These are phyloP conservation scores for Diaporthe helianthi DNA, from an alignment of 2,329 filamentous ascomycete species.

Conservation along the genomic window DNA sequence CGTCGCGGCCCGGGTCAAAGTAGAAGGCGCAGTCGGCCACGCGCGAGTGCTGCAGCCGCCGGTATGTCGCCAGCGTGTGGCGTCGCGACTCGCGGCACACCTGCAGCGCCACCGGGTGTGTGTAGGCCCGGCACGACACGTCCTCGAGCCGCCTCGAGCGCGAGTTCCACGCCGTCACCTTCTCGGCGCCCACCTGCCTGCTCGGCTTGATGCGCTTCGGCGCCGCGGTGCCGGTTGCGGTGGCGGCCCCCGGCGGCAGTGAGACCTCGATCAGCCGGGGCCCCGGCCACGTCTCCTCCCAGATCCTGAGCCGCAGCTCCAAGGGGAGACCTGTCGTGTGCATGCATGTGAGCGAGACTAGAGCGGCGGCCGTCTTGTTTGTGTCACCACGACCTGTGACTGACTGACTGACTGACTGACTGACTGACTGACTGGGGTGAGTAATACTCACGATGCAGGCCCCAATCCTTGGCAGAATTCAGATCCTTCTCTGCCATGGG, in stretches of 20 bases:
- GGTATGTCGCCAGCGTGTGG: slow-evolving; percentile 32
- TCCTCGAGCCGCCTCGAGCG: slow-evolving; percentile 11
- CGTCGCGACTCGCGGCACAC: slow-evolving; percentile 34
- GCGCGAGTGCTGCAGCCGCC: slow-evolving; percentile 31
- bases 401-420: too few species aligned
- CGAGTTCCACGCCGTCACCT: slow-evolving; percentile 32
- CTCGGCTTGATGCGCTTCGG: slow-evolving; percentile 32
- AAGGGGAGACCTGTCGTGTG: slow-evolving; percentile 26
- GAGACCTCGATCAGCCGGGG: slow-evolving; percentile 31
- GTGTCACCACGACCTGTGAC: neutral
- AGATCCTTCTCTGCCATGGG: slow-evolving; percentile 19
- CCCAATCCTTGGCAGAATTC: neutral
- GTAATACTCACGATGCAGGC: slow-evolving; percentile 25
- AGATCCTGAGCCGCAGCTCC: slow-evolving; percentile 33
- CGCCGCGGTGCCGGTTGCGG: neutral
- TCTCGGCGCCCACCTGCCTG: slow-evolving; percentile 32
- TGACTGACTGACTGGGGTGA: neutral
- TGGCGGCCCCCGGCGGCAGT: slow-evolving; percentile 13
- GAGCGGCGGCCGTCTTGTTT: neutral
- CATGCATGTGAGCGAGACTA: slow-evolving; percentile 17
- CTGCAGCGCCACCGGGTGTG: slow-evolving; percentile 27
- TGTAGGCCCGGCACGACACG: slow-evolving; percentile 27
- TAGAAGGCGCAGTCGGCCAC: slow-evolving; percentile 31
- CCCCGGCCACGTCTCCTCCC: slow-evolving; percentile 34
- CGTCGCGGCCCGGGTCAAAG: slow-evolving; percentile 31